Evolutionary conservation across 192 early-diverging fungal species (phyloP).

Genomic region (Backusella australiensis): DNA sequence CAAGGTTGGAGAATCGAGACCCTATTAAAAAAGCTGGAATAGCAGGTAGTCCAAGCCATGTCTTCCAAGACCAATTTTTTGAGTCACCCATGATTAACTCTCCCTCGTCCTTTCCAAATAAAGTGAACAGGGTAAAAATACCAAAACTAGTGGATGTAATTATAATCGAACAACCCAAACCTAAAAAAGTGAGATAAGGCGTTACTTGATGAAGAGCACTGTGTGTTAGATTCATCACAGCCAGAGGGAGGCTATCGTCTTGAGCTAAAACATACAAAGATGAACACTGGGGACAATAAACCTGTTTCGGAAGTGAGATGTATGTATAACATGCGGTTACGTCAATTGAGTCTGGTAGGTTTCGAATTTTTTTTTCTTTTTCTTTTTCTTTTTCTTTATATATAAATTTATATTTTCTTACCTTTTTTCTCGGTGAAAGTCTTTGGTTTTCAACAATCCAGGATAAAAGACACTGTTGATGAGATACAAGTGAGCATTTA

Average conservation of each 20-base stretch:
- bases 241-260: conserved; percentile 46
- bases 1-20: conserved; percentile 54
- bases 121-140: conserved; percentile 62
- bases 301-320: conserved; percentile 32
- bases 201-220: conserved; percentile 54
- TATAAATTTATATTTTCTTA: conserved; percentile 4
- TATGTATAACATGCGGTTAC: background rate
- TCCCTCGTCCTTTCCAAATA: conserved; percentile 65
- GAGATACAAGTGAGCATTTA: conserved; percentile 71
- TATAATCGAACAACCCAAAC: conserved; percentile 58
- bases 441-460: conserved; percentile 73
- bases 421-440: conserved; percentile 45
- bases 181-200: conserved; percentile 60
- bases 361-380: background rate
- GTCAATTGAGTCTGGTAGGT: background rate
- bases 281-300: conserved; percentile 70
- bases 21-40: conserved; percentile 58
- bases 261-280: conserved; percentile 60
- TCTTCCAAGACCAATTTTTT: conserved; percentile 58
- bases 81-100: conserved; percentile 52
- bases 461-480: conserved; percentile 73
- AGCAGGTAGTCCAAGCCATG: conserved; percentile 53
- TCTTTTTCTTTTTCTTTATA: background rate
- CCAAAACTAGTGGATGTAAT: conserved; percentile 69
- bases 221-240: conserved; percentile 50